These are phyloP conservation scores for Parathielavia hyrcaniae DNA, from an alignment of 495 filamentous ascomycete genomes.

Conservation along the genomic window DNA sequence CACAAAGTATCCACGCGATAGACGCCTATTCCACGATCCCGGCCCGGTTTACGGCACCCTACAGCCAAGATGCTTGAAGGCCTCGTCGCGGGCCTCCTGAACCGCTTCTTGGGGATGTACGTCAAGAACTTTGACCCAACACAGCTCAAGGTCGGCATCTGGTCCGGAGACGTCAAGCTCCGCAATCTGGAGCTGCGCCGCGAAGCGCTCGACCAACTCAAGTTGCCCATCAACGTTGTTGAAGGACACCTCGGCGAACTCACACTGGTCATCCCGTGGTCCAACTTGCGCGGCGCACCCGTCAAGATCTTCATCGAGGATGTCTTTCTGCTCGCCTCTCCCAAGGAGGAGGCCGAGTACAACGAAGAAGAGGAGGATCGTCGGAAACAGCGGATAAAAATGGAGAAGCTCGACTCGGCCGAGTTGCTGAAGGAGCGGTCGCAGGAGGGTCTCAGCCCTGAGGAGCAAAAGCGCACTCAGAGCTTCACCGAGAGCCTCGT, in stretches of 20 bases:
- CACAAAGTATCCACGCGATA: constrained; percentile 23
- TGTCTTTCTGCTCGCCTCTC: constrained; percentile 89
- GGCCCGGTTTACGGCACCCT: constrained; percentile 50
- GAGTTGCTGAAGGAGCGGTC: constrained; percentile 87
- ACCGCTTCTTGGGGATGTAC: constrained; percentile 98
- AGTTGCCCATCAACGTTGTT: constrained; percentile 89
- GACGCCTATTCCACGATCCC: constrained; percentile 30
- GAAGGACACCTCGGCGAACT: constrained; percentile 89
- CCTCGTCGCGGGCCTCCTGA: constrained; percentile 80
- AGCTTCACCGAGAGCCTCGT: constrained; percentile 92
- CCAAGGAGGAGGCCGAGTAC: constrained; percentile 89
- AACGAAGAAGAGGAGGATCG: constrained; percentile 85
- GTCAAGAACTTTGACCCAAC: constrained; percentile 97
- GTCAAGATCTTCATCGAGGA: constrained; percentile 93
- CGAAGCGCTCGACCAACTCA: constrained; percentile 94
- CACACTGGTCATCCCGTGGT: constrained; percentile 91
- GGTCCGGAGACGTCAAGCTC: constrained; percentile 94
- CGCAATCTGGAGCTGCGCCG: constrained; percentile 83
- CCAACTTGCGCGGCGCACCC: constrained; percentile 86
- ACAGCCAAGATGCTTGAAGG: constrained; percentile 55
- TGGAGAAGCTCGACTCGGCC: constrained; percentile 94
- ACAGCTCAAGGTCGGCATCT: constrained; percentile 95
- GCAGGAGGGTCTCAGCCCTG: constrained; percentile 84
- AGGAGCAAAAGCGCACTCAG: constrained; percentile 92
- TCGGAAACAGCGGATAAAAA: constrained; percentile 78